These are phyloP conservation scores for Candida railenensis DNA, from an alignment of 805 yeast genomes.

Conservation along the genomic window DNA sequence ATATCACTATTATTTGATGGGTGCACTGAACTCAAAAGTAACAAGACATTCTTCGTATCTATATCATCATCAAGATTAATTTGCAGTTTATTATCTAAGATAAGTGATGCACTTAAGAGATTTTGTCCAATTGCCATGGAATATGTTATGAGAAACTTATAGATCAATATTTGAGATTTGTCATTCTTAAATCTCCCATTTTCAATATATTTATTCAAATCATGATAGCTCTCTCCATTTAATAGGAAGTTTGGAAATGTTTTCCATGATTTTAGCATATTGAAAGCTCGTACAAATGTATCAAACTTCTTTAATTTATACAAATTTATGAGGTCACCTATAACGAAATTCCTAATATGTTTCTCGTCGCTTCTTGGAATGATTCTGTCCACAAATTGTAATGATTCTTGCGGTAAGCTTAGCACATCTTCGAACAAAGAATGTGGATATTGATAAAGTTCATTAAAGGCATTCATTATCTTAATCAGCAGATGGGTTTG, in stretches of 20 bases:
- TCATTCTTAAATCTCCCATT: not conserved
- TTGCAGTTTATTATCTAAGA: not conserved
- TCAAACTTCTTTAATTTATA: slow-evolving; percentile 10
- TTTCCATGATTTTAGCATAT: not conserved
- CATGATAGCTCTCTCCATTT: not conserved
- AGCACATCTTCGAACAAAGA: not conserved
- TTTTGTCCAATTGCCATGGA: not conserved
- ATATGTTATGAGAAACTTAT: not conserved
- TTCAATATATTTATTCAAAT: not conserved
- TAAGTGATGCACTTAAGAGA: not conserved
- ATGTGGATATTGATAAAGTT: not conserved
- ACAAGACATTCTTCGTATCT: not conserved
- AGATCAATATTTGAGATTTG: not conserved
- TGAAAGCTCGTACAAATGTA: slow-evolving; percentile 7
- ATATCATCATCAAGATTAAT: not conserved
- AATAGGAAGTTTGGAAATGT: not conserved
- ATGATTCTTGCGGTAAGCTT: not conserved
- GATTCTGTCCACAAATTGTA: not conserved
- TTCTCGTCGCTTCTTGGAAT: not conserved
- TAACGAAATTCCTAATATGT: slow-evolving; percentile 12
- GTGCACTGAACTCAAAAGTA: not conserved
- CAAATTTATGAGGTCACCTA: slow-evolving; percentile 15
- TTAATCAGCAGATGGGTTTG: too few relatives aligned
- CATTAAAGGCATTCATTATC: not conserved
- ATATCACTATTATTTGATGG: not conserved